phyloP scores from a whole-genome alignment of 1,284 basidiomycete genomes.

The Austropuccinia psidii region DNA sequence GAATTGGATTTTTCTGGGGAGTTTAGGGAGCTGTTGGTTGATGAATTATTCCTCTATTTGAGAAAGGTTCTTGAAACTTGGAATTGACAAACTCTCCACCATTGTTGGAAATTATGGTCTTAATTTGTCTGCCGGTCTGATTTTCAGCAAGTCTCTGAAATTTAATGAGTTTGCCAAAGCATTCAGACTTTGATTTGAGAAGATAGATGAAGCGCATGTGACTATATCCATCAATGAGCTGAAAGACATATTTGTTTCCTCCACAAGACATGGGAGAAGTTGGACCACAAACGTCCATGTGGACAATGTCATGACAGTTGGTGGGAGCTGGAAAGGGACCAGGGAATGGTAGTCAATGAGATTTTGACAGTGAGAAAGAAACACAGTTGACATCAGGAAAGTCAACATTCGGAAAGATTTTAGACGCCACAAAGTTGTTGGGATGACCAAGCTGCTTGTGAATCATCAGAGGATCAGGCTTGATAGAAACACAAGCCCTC shows the following conservation, averaged over 20 bases:
- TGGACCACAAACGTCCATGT: conserved; percentile 24
- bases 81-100: background rate
- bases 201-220: background rate
- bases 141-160: background rate
- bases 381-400: background rate
- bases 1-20: background rate
- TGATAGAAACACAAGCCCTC: no score
- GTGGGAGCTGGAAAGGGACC: background rate
- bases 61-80: background rate
- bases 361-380: background rate
- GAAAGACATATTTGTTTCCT: conserved; percentile 8
- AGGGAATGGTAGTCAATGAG: background rate
- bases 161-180: background rate
- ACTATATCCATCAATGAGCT: background rate
- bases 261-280: background rate
- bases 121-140: background rate
- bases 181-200: background rate
- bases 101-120: background rate
- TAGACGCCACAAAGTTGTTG: background rate
- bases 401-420: background rate
- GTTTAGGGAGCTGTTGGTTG: background rate
- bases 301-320: background rate
- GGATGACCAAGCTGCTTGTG: conserved; percentile 11
- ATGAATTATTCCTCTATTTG: background rate
- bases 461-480: background rate